These are phyloP conservation scores for Lactarius pseudohatsudake DNA, from an alignment of 768 basidiomycete species.

Conservation along the genomic window DNA sequence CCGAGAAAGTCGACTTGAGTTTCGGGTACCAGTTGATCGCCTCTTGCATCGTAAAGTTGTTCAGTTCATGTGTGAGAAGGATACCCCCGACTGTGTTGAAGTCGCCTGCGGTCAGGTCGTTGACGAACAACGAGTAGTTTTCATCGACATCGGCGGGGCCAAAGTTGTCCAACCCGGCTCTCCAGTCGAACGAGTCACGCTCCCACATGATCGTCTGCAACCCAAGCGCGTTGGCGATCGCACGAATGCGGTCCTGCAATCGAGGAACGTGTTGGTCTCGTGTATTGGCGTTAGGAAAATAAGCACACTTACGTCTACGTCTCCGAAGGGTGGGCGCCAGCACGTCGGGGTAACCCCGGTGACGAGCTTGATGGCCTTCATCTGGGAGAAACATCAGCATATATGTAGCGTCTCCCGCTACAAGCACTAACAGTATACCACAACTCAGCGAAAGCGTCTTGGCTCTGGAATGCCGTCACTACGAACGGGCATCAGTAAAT, in stretches of 20 bases:
- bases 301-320: slow-evolving; percentile 47
- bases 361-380: slow-evolving; percentile 55
- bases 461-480: slow-evolving; percentile 62
- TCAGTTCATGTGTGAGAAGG: slow-evolving; percentile 57
- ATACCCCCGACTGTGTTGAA: slow-evolving; percentile 43
- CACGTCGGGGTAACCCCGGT: slow-evolving; percentile 58
- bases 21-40: slow-evolving; percentile 51
- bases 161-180: slow-evolving; percentile 29
- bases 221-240: slow-evolving; percentile 64
- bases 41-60: slow-evolving; percentile 59
- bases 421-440: slow-evolving; percentile 56
- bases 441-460: slow-evolving; percentile 73
- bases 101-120: slow-evolving; percentile 9
- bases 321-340: slow-evolving; percentile 64
- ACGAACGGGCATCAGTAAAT: neutral
- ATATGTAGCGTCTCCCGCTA: neutral
- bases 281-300: neutral
- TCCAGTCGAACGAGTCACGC: slow-evolving; percentile 70
- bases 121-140: slow-evolving; percentile 18
- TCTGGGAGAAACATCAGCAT: slow-evolving; percentile 30
- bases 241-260: slow-evolving; percentile 59
- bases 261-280: neutral
- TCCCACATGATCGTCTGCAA: slow-evolving; percentile 74
- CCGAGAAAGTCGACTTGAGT: slow-evolving; percentile 47
- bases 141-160: slow-evolving; percentile 18